phyloP scores from a whole-genome alignment of 306 rosid species.

The Myrica gale region DNA sequence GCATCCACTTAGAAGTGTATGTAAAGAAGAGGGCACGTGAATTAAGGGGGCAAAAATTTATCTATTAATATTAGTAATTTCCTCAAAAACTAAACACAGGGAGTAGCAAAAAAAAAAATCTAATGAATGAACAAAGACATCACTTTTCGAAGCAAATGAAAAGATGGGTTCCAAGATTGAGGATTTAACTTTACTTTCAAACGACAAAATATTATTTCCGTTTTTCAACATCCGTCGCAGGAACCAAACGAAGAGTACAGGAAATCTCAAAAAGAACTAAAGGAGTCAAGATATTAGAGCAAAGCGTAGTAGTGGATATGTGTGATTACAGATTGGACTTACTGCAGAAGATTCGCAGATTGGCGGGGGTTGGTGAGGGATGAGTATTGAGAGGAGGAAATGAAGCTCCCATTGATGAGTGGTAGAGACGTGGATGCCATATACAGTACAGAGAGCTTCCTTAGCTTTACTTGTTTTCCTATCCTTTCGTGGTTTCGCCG shows the following conservation, averaged over 20 bases:
- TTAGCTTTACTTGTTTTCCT: not conserved
- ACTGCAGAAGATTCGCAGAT: slow-evolving; percentile 32
- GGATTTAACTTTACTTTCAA: not conserved
- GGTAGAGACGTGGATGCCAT: slow-evolving; percentile 55
- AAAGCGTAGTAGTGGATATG: not conserved
- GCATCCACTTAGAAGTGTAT: not conserved
- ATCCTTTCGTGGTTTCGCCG: not conserved
- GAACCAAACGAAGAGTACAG: not conserved
- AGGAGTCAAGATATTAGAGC: not conserved
- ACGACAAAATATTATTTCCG: not conserved
- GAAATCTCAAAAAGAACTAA: not conserved
- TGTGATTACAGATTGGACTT: slow-evolving; percentile 3
- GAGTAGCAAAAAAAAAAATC: not conserved
- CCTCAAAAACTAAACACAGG: not conserved
- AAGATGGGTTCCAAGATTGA: slow-evolving; percentile 4
- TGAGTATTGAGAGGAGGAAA: slow-evolving; percentile 13
- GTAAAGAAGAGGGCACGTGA: not conserved
- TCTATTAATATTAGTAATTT: not conserved
- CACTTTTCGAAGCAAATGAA: not conserved
- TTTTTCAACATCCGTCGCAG: not conserved
- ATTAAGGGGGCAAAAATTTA: not conserved
- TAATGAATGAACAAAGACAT: not conserved
- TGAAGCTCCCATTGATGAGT: slow-evolving; percentile 35
- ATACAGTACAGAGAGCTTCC: slow-evolving; percentile 1
- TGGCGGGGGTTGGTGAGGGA: slow-evolving; percentile 23